Percentiles rank a stretch among this genome's conserved stretches.
phyloP scores from a whole-genome alignment of 2,329 filamentous ascomycete species.

The Phoma sp. region DNA sequence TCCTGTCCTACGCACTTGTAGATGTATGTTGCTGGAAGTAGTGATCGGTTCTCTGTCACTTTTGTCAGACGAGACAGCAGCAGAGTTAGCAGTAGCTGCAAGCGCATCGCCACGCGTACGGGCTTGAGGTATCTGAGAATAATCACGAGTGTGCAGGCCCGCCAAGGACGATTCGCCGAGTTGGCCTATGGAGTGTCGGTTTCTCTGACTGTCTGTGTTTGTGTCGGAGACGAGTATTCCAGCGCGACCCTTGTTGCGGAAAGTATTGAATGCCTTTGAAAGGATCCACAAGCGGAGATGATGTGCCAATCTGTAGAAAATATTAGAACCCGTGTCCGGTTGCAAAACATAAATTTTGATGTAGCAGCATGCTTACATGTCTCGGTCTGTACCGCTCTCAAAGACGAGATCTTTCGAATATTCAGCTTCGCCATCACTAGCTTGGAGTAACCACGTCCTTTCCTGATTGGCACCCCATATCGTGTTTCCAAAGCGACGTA shows the following conservation, averaged over 20 bases:
- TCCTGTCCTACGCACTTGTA: not conserved
- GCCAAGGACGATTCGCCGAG: not conserved
- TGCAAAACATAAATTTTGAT: not conserved
- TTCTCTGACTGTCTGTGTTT: not conserved
- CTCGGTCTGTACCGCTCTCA: not conserved
- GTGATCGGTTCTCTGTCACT: too few species aligned
- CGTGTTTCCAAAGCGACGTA: not conserved
- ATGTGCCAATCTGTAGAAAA: not conserved
- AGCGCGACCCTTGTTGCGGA: conserved; percentile 1
- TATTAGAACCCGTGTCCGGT: not conserved
- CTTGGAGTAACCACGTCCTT: conserved; percentile 6
- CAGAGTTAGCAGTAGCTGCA: not conserved
- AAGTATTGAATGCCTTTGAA: conserved; percentile 10
- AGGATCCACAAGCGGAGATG: conserved; percentile 15
- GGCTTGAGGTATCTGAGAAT: not conserved
- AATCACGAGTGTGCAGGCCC: not conserved
- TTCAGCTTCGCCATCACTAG: not conserved
- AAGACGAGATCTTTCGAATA: conserved; percentile 5
- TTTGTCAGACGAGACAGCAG: not conserved
- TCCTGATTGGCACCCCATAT: conserved; percentile 1
- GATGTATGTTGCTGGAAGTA: too few species aligned
- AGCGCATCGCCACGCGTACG: not conserved
- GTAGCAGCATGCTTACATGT: not conserved
- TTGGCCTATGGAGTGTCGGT: not conserved
- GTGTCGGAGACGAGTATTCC: not conserved